Conservation (phyloP, 805 yeast species). For the Tetrapisispora phaffii region DNA sequence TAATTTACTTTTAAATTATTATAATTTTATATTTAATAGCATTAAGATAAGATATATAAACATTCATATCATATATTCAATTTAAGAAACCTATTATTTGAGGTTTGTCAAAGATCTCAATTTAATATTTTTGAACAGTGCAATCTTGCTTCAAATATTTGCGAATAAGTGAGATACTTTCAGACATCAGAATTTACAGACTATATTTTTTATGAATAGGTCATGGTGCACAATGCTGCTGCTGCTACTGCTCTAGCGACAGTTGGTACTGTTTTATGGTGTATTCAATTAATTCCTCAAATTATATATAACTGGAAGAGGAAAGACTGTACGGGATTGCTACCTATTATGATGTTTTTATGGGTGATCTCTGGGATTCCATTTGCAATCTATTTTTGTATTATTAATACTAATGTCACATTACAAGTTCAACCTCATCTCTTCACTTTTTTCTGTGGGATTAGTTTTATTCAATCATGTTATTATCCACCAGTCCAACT, state of each 20-base stretch:
- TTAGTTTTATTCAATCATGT: constrained; percentile 60
- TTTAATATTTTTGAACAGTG: too few relatives aligned
- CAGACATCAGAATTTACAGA: too few relatives aligned
- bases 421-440: constrained; percentile 81
- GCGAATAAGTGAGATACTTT: too few relatives aligned
- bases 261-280: constrained; percentile 86
- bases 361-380: constrained; percentile 80
- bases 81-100: too few relatives aligned
- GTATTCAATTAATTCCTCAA: constrained; percentile 83
- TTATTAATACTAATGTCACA: constrained; percentile 62
- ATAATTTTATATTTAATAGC: too few relatives aligned
- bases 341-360: constrained; percentile 76
- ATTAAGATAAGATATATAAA: too few relatives aligned
- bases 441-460: constrained; percentile 57
- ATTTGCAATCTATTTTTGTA: constrained; percentile 73
- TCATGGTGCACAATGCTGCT: neutral
- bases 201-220: too few relatives aligned
- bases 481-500: constrained; percentile 59
- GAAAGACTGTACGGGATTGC: constrained; percentile 79
- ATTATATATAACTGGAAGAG: constrained; percentile 60
- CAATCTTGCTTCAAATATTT: too few relatives aligned
- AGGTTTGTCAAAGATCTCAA: too few relatives aligned
- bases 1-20: too few relatives aligned
- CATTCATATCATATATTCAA: too few relatives aligned
- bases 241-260: constrained; percentile 68